Percentiles rank a stretch among this genome's conserved stretches.
These are phyloP conservation scores for Aspergillus sparsus DNA, from an alignment of 495 filamentous ascomycete genomes.

Conservation along the genomic window DNA sequence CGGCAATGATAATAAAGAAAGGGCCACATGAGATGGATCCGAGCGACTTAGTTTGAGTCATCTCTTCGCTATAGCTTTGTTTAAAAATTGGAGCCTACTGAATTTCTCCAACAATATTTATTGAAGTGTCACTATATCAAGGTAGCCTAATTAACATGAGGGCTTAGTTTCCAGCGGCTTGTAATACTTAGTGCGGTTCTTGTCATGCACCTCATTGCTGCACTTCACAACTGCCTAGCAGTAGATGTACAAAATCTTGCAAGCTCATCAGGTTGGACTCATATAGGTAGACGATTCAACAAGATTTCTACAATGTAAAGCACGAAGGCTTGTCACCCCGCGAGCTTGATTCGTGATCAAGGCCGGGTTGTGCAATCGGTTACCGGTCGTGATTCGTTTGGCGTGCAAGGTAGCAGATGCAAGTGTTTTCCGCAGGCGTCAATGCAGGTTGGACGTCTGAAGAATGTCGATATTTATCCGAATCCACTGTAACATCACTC, in stretches of 20 bases:
- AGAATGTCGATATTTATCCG: background rate
- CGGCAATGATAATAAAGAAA: background rate
- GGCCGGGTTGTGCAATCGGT: no score
- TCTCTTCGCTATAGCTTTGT: background rate
- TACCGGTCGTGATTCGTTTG: no score
- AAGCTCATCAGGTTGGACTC: background rate
- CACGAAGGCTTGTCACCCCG: no score
- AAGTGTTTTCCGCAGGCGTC: background rate
- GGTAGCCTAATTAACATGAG: background rate
- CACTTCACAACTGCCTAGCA: background rate
- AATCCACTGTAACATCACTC: constrained; percentile 31
- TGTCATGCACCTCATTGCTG: background rate
- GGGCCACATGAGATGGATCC: background rate
- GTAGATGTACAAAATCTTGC: background rate
- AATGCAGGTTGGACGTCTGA: background rate
- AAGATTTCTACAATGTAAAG: no score
- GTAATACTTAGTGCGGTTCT: no score
- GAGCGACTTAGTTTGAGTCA: background rate
- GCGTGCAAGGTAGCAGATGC: no score
- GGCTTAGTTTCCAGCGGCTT: background rate
- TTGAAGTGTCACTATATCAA: no score
- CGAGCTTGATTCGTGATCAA: no score
- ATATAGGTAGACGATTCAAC: background rate
- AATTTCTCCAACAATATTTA: background rate
- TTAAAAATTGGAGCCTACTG: background rate